Percentiles rank a stretch among this genome's conserved stretches.
Evolutionary conservation across 345 rosid genomes (phyloP).

Genomic region (Viola odorata): DNA sequence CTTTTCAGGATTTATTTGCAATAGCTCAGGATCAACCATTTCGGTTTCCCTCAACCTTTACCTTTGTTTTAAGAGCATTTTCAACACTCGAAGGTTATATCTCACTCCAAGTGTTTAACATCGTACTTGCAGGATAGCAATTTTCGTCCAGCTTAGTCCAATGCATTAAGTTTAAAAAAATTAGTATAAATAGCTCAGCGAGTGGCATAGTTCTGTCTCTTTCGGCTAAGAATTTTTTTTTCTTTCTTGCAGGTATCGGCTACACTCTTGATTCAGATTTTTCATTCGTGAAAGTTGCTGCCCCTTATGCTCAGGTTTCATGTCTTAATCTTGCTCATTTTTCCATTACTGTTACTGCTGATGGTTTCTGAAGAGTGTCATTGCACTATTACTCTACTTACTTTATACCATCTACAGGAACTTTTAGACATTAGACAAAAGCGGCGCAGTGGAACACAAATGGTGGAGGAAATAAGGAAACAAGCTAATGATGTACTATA

Average conservation of each 20-base stretch:
- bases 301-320: constrained; percentile 87
- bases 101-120: not conserved
- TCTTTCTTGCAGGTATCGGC: constrained; percentile 63
- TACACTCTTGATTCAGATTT: constrained; percentile 77
- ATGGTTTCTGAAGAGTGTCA: too few relatives aligned
- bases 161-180: too few relatives aligned
- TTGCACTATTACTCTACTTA: too few relatives aligned
- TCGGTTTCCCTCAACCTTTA: constrained; percentile 82
- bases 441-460: constrained; percentile 46
- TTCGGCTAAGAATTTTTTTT: too few relatives aligned
- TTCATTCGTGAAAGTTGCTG: constrained; percentile 79
- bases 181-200: too few relatives aligned
- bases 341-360: not conserved
- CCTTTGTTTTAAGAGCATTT: constrained; percentile 86
- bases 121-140: too few relatives aligned
- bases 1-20: constrained; percentile 79
- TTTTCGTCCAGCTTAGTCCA: too few relatives aligned
- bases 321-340: not conserved
- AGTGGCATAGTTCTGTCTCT: too few relatives aligned
- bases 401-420: constrained; percentile 43
- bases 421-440: constrained; percentile 63
- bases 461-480: constrained; percentile 75
- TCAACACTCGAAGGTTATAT: constrained; percentile 83
- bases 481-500: constrained; percentile 76
- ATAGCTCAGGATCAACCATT: constrained; percentile 93